Percentiles rank a stretch among this genome's conserved stretches.
Conservation (phyloP, 768 basidiomycete species). For the Leccinum boreale region DNA sequence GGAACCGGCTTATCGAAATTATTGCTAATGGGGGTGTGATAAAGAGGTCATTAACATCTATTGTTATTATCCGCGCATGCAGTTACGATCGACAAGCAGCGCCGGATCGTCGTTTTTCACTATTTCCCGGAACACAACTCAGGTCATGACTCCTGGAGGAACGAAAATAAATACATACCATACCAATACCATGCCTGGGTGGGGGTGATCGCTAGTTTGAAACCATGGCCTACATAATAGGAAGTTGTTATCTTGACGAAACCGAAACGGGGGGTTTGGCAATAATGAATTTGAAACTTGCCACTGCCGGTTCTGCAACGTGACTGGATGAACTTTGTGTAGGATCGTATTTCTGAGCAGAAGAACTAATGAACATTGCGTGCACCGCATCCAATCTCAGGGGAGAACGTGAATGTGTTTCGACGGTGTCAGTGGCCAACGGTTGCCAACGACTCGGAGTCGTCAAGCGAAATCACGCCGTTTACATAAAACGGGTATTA, state of each 20-base stretch:
- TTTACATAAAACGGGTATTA: not conserved
- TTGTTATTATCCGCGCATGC: not conserved
- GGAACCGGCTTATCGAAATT: not conserved
- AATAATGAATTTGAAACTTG: not conserved
- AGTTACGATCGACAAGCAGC: not conserved
- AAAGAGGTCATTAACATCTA: not conserved
- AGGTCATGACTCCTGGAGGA: not conserved
- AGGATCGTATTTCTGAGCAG: not conserved
- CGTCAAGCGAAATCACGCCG: not conserved
- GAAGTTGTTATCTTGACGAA: not conserved
- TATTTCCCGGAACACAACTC: not conserved
- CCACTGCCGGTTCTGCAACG: not conserved
- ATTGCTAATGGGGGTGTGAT: not conserved
- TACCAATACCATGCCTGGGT: not conserved
- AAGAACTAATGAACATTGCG: not conserved
- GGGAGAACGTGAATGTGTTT: too few relatives aligned
- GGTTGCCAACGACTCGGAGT: too few relatives aligned
- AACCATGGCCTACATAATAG: not conserved
- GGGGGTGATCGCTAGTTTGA: not conserved
- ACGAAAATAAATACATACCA: not conserved
- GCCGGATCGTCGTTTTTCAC: not conserved
- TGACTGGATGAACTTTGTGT: not conserved
- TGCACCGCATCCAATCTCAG: too few relatives aligned
- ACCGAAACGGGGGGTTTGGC: not conserved
- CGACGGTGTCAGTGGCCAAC: too few relatives aligned